Evolutionary conservation across 2,329 filamentous ascomycete species (phyloP).

Genomic region (Penicillium sp.): DNA sequence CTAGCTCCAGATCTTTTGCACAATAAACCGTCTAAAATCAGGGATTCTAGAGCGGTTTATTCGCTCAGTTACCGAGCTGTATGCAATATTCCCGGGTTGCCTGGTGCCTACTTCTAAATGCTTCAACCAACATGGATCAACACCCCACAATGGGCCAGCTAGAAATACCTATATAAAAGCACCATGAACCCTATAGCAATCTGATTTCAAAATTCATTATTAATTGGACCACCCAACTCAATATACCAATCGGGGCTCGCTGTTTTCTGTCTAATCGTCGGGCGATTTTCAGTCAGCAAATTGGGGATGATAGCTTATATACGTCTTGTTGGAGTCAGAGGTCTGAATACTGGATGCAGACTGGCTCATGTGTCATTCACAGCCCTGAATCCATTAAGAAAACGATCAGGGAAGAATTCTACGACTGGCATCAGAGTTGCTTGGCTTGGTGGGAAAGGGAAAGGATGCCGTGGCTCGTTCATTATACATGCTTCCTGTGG

Average conservation of each 20-base stretch:
- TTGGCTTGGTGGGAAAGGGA: conserved; percentile 14
- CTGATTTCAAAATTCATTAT: background rate
- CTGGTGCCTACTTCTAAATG: background rate
- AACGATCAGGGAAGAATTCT: background rate
- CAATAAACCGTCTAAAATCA: background rate
- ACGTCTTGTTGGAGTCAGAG: conserved; percentile 4
- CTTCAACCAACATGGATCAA: background rate
- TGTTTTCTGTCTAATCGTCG: conserved; percentile 27
- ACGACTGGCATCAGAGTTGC: conserved; percentile 15
- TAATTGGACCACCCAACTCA: background rate
- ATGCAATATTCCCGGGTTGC: background rate
- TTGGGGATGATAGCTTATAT: conserved; percentile 16
- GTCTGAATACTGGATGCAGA: conserved; percentile 11
- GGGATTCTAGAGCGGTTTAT: background rate
- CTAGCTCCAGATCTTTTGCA: background rate
- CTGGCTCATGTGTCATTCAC: background rate
- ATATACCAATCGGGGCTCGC: conserved; percentile 13
- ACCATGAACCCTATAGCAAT: background rate
- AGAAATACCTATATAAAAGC: background rate
- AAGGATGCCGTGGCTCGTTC: conserved; percentile 8
- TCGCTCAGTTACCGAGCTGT: background rate
- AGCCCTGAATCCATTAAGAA: background rate
- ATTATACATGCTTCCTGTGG: conserved; percentile 27
- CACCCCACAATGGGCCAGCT: background rate
- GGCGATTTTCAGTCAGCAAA: conserved; percentile 26